Evolutionary conservation across 768 basidiomycete genomes (phyloP), one percentile per base, ranked within the genome.

Genomic region (Macrolepiota dolichaula): DNA sequence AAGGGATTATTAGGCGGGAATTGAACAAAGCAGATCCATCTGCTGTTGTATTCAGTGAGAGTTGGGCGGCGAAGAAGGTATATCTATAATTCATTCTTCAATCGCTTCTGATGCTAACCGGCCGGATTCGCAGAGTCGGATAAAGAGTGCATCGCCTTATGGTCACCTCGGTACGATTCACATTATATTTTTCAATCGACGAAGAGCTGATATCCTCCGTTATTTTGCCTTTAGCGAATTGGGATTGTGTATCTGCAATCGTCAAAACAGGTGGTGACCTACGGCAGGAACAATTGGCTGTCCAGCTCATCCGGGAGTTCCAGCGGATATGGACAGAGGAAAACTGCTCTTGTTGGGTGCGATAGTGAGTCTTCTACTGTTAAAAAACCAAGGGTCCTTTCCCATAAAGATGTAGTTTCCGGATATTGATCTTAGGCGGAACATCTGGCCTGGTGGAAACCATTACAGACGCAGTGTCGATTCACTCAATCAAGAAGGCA

Each of bases 401-500:
- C 37, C n/a, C 35, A 17, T 24, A 53, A 46, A 13, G 42, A 25
- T 51, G 4, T 66, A 97, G 96, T 74, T 98, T 98, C 82, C 89
- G 93, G 3, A 99, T 99, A 62, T 74, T 98, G 61, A 96, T 98
- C 63, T 97, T 95, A 1, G 95, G 96, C 4, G 92, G 90, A 50
- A 85, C 85, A 2, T 98, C 97, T 12, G 97, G 96, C 24, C 74
- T 99, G 53, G 94, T 99, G 0, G 97, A 99, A 75, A 99, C 97
- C 0, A 98, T 99, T 65, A 98, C 94, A 3, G 97, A 99, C 67
- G 92, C 96, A 0, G 94, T 98, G 0, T 98, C 97, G 4, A 94
- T 99, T 66, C 97, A 99, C 71, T 98, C 97, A 1, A 97, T 99
- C 73, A 99, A 99, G 81, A 99, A 99, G 75, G 91, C 94, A 2